Base-by-base conservation (phyloP, 1,284 basidiomycete genomes). In the Peniophora sp. region DNA sequence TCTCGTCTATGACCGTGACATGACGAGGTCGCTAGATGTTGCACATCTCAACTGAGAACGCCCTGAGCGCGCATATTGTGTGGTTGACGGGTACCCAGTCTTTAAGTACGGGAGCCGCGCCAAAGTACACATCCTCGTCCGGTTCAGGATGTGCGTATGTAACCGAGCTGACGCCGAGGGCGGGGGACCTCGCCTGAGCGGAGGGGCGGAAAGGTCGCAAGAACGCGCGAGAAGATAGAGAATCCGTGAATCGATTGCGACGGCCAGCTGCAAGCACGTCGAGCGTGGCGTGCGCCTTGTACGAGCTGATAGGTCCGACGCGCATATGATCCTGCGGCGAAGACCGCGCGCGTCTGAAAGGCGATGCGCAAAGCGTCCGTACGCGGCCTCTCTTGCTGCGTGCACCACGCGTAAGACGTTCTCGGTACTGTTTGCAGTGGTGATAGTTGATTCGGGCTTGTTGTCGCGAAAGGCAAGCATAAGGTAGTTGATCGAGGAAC, bases 1-100 rank as follows among this genome's bases (percentile, higher is more conserved):
- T 98, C 71, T 99, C 96, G 65, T 99, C 96, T 41, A 99, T 74
- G 49, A 99, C 94, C 0, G 85, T 94, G 10, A 98, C 92, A 50
- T 97, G 92, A 60, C 77, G 79, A 0, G 61, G 52, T 15, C 57
- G 58, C 1, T 57, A 51, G 1, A 73, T 58, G 2, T 76, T 74
- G n/a, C 91, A 66, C 95, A 98, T 99, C 73, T 98, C 96, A 54
- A 98, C 87, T 1, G 96, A 98, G 65, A 91, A 95, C 59, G 85
- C 85, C 10, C 78, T 55, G 20, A 97, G 55, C 56, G 68, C 74
- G 47, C 64, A 64, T 42, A 74, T 61, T 15, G 71, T 15, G 12
- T 5, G 12, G 5, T 6, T 6, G 12, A 12, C 27, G 12, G 27
- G 27, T 9, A 10, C 9, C 9, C 39, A 59, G 8, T 62, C 51